Conservation (phyloP, 306 rosid species). For the barrel medic (Medicago truncatula) region DNA sequence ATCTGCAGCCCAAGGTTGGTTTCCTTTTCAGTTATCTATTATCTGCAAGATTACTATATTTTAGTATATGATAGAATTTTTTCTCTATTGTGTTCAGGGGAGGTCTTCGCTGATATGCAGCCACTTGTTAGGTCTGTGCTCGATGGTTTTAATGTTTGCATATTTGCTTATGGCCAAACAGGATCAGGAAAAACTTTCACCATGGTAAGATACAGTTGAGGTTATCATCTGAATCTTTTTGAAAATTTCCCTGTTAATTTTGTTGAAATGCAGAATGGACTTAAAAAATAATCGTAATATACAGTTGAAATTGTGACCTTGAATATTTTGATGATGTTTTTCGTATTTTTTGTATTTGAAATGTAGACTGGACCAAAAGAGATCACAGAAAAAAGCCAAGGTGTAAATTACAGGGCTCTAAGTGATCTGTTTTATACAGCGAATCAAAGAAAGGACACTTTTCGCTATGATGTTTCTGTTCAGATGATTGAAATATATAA, state of each 20-base stretch:
- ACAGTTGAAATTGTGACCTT: constrained; percentile 6
- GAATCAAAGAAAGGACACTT: constrained; percentile 81
- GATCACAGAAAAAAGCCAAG: constrained; percentile 86
- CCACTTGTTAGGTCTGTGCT: constrained; percentile 89
- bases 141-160: constrained; percentile 90
- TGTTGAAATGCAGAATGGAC: constrained; percentile 62
- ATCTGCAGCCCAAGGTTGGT: constrained; percentile 83
- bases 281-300: constrained; percentile 69
- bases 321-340: constrained; percentile 6
- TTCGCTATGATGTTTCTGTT: constrained; percentile 78
- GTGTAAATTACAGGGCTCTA: constrained; percentile 93
- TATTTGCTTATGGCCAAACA: constrained; percentile 92
- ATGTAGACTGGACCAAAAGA: constrained; percentile 87
- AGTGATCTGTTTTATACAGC: constrained; percentile 85
- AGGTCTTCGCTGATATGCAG: constrained; percentile 88
- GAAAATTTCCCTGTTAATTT: constrained; percentile 25
- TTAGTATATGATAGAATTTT: neutral
- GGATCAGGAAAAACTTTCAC: constrained; percentile 93
- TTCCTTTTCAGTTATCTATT: constrained; percentile 26
- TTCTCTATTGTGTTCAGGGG: constrained; percentile 56
- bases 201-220: constrained; percentile 60
- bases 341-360: constrained; percentile 34
- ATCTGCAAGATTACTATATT: constrained; percentile 28
- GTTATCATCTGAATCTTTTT: neutral
- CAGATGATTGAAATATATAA: constrained; percentile 98